phyloP scores from a whole-genome alignment of 2,329 filamentous ascomycete species.

The Leptographium flavum region DNA sequence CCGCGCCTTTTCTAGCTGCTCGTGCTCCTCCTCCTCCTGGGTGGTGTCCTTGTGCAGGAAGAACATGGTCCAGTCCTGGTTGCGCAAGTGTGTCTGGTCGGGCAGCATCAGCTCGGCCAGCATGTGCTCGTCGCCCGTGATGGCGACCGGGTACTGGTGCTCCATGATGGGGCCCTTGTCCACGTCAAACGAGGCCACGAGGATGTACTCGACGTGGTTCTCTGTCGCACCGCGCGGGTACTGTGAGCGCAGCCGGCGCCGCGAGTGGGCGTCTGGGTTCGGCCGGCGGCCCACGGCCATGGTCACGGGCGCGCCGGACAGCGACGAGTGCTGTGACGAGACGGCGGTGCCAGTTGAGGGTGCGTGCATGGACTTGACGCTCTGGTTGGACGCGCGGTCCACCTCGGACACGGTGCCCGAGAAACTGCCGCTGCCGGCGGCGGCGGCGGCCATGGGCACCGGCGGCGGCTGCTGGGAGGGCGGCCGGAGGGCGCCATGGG shows the following conservation, averaged over 20 bases:
- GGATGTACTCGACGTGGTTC: conserved; percentile 96
- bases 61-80: conserved; percentile 98
- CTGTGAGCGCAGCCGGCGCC: conserved; percentile 52
- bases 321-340: conserved; percentile 45
- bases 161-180: conserved; percentile 96
- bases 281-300: conserved; percentile 21
- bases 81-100: conserved; percentile 86
- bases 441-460: neutral
- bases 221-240: conserved; percentile 62
- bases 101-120: conserved; percentile 95
- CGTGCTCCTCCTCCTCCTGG: conserved; percentile 66
- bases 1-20: conserved; percentile 42
- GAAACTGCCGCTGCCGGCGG: neutral
- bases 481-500: neutral
- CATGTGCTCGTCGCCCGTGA: conserved; percentile 96
- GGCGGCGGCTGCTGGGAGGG: neutral
- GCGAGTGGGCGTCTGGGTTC: conserved; percentile 34
- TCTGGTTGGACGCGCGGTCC: conserved; percentile 43
- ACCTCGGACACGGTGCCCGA: conserved; percentile 20
- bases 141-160: conserved; percentile 88
- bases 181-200: conserved; percentile 95
- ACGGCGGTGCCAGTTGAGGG: conserved; percentile 39
- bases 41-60: conserved; percentile 93
- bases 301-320: conserved; percentile 25
- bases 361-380: conserved; percentile 41